Base-by-base conservation (phyloP, 2,329 filamentous ascomycete genomes). In the Colletotrichum spinosum region DNA sequence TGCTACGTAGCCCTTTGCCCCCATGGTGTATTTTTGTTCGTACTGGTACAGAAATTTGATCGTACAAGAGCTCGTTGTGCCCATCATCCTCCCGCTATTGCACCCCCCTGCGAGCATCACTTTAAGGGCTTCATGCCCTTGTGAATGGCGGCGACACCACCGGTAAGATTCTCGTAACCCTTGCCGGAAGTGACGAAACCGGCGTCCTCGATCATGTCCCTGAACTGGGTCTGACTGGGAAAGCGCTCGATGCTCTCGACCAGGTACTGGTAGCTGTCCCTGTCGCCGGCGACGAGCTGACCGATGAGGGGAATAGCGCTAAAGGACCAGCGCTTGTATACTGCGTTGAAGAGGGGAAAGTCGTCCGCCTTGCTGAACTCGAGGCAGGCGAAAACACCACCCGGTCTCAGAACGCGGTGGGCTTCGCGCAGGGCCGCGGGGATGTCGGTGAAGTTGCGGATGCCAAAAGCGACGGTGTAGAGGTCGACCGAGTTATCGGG, bases 191-290 rank as follows among this genome's bases (percentile, higher is more conserved):
- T 88, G 68, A 92, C 82, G 74, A 99, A 99, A 1, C 95, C 95
- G 3, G 93, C 95, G 34, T 90, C 87, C 70, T 86, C 78, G 73
- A 97, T 96, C 92, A 97, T 94, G 39, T 88, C 85, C 69, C 90
- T 86, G 75, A 97, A 99, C 70, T 93, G 89, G 56, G 89, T 85
- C 82, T 99, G 97, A 70, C 83, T 90, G 0, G 96, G 97, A 76
- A 98, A 98, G 52, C 87, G 84, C 80, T 97, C 94, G 77, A 99
- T 99, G 78, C 94, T 97, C 84, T 99, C 96, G 9, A 99, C 96
- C 9, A 99, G 84, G 79, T 99, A 99, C 83, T 99, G 96, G 79
- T 99, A 99, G 76, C 93, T 97, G 74, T 97, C 95, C 61, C 95
- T 85, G 76, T 99, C 97, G 7, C 93, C 93, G 2, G 96, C 95